Evolutionary conservation across 768 basidiomycete species (phyloP), one percentile per base, ranked within the genome.

Genomic region (Rhizopogon roseolus): DNA sequence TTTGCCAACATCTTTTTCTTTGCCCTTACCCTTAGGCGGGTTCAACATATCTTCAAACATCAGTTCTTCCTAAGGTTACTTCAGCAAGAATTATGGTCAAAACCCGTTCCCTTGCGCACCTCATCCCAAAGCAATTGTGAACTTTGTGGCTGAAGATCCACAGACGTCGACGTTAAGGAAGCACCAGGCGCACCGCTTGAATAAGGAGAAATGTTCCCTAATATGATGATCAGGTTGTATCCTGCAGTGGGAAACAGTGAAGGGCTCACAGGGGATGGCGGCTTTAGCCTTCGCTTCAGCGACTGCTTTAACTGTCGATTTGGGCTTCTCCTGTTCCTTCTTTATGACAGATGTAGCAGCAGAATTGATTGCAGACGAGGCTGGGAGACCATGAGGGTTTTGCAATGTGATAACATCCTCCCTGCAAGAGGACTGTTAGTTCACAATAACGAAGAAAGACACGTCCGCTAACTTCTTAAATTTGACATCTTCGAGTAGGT

Each of bases 41-140:
- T 86, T 87, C 11, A 85, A 77, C 60, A 99, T 85, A 34, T 90
- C 90, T 69, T 98, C 96, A 60, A 95, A 99, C 97, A 99, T 99
- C 14, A 95, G 75, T 66, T 98, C 96, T 71, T 99, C 97, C 83
- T 89, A 57, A 41, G 0, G 28, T 19, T 27, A 42, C 22, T 9
- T 55, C 29, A 58, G 6, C 9, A 48, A 52, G 10, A 48, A 41
- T 6, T 6, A 27, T 29, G 19, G 11, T 41, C 11, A 36, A 19
- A 39, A 27, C 4, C 10, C 8, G 46, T 16, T 34, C 34, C 22
- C 9, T 10, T 17, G 40, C 29, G 28, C 39, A 85, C 87, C 73
- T 98, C 97, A 68, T 99, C 95, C 84, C 94, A 95, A n/a, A 98
- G 73, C 4, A 97, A 81, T 61, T 89, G 85, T 45, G 94, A 85